Evolutionary conservation across 495 filamentous ascomycete species (phyloP).

Genomic region (Trichoderma virens): DNA sequence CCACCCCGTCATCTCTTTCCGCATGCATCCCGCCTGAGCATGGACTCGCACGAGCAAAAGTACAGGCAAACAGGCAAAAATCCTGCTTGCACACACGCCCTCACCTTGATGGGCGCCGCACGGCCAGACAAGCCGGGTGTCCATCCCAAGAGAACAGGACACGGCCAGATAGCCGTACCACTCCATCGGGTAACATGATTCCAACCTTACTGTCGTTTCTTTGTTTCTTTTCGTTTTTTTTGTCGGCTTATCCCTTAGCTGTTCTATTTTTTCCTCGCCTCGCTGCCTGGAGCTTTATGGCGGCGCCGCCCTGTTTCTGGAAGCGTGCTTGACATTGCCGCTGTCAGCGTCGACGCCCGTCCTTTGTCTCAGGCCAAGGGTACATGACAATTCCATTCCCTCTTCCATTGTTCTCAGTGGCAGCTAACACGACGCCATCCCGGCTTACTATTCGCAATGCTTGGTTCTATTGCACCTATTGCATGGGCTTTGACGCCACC

Average conservation of each 20-base stretch:
- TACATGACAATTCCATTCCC: not conserved
- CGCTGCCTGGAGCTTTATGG: not conserved
- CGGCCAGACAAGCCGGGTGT: not conserved
- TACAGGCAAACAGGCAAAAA: too few species aligned
- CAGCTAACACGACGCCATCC: too few species aligned
- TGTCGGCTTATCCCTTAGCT: not conserved
- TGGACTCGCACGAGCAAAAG: not conserved
- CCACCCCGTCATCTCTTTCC: not conserved
- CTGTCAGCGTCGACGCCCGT: slow-evolving; percentile 5
- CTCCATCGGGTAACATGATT: not conserved
- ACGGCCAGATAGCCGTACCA: not conserved
- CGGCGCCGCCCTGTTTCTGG: not conserved
- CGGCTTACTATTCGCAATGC: too few species aligned
- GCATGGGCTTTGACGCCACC: too few species aligned
- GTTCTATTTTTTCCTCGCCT: not conserved
- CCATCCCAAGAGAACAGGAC: not conserved
- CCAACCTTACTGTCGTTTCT: not conserved
- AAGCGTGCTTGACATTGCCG: not conserved
- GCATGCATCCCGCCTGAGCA: not conserved
- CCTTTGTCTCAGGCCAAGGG: not conserved
- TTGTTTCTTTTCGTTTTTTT: not conserved
- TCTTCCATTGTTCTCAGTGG: too few species aligned
- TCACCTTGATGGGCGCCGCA: not conserved
- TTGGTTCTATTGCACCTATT: too few species aligned
- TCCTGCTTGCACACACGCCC: not conserved